phyloP scores from a whole-genome alignment of 139 green algal genomes.

The Pseudopediastrum boryanum region DNA sequence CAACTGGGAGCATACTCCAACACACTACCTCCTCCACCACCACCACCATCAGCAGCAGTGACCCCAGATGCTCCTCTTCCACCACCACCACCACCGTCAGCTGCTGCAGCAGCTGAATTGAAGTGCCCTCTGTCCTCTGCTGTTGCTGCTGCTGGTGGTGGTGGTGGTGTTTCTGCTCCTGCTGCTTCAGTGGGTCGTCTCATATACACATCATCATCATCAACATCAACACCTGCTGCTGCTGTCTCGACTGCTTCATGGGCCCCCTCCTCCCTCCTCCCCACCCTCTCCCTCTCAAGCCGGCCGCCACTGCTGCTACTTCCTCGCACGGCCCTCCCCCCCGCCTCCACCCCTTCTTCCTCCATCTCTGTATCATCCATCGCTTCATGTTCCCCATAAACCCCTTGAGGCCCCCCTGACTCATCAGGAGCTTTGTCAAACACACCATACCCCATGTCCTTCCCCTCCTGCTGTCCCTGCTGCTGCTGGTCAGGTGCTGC shows the following conservation, averaged over 20 bases:
- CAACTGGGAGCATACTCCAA: not conserved
- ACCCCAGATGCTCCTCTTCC: not conserved
- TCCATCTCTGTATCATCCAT: no score
- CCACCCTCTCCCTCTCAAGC: not conserved
- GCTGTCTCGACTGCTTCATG: no score
- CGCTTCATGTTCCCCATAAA: no score
- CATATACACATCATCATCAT: not conserved
- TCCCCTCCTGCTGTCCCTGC: not conserved
- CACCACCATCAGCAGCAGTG: conserved; percentile 1
- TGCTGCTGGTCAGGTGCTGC: conserved; percentile 9
- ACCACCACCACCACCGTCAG: not conserved
- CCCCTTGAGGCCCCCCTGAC: no score
- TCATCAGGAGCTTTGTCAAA: no score
- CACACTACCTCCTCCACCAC: not conserved
- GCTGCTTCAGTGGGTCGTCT: not conserved
- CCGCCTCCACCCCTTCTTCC: no score
- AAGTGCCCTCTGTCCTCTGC: not conserved
- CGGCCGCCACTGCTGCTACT: no score
- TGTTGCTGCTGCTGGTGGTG: not conserved
- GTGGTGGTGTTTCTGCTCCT: conserved; percentile 1
- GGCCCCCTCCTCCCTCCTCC: no score
- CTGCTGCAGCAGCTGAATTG: no score
- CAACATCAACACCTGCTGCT: not conserved
- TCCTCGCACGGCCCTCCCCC: no score
- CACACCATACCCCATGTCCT: not conserved